Base-by-base conservation (phyloP, 148 eudicot genomes). In the Hydrangea macrophylla region DNA sequence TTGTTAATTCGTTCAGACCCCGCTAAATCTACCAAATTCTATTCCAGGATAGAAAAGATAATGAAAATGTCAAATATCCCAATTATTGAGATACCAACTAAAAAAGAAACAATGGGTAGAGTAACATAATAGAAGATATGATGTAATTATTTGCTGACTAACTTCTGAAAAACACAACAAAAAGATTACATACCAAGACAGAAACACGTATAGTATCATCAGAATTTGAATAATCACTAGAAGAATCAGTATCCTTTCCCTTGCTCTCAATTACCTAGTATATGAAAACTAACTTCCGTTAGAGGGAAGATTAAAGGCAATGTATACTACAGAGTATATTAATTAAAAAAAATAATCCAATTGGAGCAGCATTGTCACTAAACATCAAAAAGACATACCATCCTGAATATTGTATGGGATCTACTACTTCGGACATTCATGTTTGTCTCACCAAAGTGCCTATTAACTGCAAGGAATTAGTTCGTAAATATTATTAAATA, bases 361-460 rank as follows among this genome's bases (percentile, higher is more conserved):
- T 30, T n/a, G 39, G n/a, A 75, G 64, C 55, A 36, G 57, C 39
- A 75, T 27, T 67, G 42, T 61, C 50, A 25, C 5, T 17, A 27
- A 65, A 67, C 9, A 62, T 22, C 11, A 80, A 82, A 80, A 82
- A 71, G 27, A 65, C 62, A 51, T 89, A 94, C 99, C 99, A 94
- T 94, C 79, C 99, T 85, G 73, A 94, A 91, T 65, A 94, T 87
- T 10, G 99, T 94, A 78, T 94, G 99, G 32, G 97, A 94, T 81
- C 99, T 84, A 82, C 99, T 94, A 76, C 99, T 94, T 65, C 97
- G 88, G 53, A 82, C 89, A 72, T 94, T 94, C 99, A 94, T 94
- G 78, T 94, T 94, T 70, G 99, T 94, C 82, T 90, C 97, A 66
- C 99, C 99, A 71, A 94, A 94, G 65, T 94, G 99, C 66, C 99